Evolutionary conservation across 179 eudicot genomes (phyloP).

Genomic region (Camellia oleifera): DNA sequence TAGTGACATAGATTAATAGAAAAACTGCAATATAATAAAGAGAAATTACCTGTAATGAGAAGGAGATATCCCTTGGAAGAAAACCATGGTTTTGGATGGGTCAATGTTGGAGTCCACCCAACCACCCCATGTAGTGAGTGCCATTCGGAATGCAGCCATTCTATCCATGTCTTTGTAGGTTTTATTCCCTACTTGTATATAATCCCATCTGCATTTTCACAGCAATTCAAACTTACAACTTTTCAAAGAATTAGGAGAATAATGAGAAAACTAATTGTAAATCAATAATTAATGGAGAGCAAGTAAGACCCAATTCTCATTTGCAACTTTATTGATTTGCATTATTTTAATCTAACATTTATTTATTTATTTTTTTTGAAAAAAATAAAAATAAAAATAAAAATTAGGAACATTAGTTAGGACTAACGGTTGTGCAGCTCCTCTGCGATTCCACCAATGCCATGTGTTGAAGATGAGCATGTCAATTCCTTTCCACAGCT

Average conservation of each 20-base stretch:
- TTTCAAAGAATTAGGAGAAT: not conserved
- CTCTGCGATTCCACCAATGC: constrained; percentile 98
- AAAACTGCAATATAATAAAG: not conserved
- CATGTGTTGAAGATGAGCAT: constrained; percentile 82
- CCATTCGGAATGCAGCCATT: constrained; percentile 61
- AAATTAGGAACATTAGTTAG: not conserved
- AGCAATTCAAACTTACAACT: not conserved
- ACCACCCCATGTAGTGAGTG: constrained; percentile 67
- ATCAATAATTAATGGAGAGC: too few species aligned
- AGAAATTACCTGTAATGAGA: constrained; percentile 79
- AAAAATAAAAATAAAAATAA: not conserved
- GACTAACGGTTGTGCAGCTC: constrained; percentile 76
- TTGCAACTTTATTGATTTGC: too few species aligned
- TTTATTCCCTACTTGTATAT: constrained; percentile 43
- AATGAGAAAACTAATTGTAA: too few species aligned
- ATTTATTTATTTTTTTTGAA: too few species aligned
- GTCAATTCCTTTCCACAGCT: constrained; percentile 64
- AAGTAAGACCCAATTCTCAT: too few species aligned
- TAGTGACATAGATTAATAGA: not conserved
- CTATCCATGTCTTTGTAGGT: constrained; percentile 66
- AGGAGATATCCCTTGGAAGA: constrained; percentile 93
- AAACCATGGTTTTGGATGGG: constrained; percentile 55
- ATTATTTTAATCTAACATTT: too few species aligned
- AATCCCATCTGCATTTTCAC: constrained; percentile 64
- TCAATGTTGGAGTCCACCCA: constrained; percentile 68